phyloP scores from a whole-genome alignment of 2,329 filamentous ascomycete genomes.

The Verticillium albo-atrum region DNA sequence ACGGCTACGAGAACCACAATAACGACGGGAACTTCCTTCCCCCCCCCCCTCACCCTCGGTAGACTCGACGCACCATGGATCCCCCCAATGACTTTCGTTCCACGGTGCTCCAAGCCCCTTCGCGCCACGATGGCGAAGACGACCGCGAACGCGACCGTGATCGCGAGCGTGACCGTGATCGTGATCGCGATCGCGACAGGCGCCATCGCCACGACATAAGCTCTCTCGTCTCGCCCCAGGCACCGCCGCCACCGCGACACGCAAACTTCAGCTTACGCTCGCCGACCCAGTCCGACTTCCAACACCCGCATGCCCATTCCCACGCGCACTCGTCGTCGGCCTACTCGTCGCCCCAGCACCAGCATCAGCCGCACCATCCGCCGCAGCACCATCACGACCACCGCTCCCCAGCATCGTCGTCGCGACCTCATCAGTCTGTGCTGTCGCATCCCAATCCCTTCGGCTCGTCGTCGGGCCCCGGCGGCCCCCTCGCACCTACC shows the following conservation, averaged over 20 bases:
- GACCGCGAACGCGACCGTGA: constrained; percentile 28
- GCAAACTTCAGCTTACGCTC: constrained; percentile 45
- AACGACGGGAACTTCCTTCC: background rate
- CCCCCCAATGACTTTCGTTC: constrained; percentile 38
- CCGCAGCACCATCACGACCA: constrained; percentile 21
- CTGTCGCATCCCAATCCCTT: constrained; percentile 23
- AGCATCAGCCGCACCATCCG: constrained; percentile 22
- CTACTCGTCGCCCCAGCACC: constrained; percentile 2
- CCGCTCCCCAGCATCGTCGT: constrained; percentile 15
- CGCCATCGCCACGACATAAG: constrained; percentile 40
- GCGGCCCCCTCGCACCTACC: constrained; percentile 14
- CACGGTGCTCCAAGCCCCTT: constrained; percentile 42
- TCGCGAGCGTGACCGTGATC: constrained; percentile 19
- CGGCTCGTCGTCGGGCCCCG: constrained; percentile 28
- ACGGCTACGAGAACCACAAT: background rate
- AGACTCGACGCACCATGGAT: constrained; percentile 31
- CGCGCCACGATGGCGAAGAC: constrained; percentile 33
- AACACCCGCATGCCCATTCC: constrained; percentile 22
- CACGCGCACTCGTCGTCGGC: constrained; percentile 5
- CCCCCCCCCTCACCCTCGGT: too few species aligned
- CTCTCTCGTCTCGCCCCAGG: constrained; percentile 18
- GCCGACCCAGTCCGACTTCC: constrained; percentile 39
- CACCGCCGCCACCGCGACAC: constrained; percentile 29
- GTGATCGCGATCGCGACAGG: constrained; percentile 16
- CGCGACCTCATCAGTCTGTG: constrained; percentile 10